Evolutionary conservation across 352 stramenopile species (phyloP).

Genomic region (Albugo candida): DNA sequence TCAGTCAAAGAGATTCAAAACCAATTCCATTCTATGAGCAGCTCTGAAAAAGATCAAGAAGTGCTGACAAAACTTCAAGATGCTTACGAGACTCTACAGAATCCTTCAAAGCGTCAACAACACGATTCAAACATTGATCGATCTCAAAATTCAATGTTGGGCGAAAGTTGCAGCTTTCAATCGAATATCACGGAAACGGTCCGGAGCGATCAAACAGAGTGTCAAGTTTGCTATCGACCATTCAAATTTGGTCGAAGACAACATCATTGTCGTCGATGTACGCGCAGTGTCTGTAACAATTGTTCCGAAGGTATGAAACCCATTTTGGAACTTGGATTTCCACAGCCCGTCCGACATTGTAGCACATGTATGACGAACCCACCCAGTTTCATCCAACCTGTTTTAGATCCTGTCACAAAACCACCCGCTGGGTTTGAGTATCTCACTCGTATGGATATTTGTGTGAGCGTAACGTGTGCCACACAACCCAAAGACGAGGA

Average conservation of each 20-base stretch:
- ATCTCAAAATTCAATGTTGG: conserved; percentile 8
- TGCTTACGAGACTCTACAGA: conserved; percentile 51
- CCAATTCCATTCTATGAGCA: conserved; percentile 53
- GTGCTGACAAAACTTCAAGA: conserved; percentile 62
- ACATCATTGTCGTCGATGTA: conserved; percentile 72
- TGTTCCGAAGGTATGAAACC: conserved; percentile 68
- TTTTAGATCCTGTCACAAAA: conserved; percentile 59
- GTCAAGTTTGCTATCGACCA: conserved; percentile 72
- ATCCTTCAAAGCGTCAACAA: conserved; percentile 25
- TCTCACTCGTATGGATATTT: conserved; percentile 66
- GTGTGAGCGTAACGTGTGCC: conserved; percentile 28
- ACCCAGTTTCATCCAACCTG: conserved; percentile 55
- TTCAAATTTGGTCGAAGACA: conserved; percentile 70
- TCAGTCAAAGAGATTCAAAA: conserved; percentile 50
- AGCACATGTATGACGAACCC: conserved; percentile 58
- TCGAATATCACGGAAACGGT: conserved; percentile 36
- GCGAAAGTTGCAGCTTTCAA: conserved; percentile 10
- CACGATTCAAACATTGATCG: conserved; percentile 42
- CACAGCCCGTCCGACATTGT: conserved; percentile 57
- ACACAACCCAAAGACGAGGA: conserved; percentile 23
- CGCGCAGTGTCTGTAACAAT: conserved; percentile 65
- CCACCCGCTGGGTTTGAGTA: conserved; percentile 69
- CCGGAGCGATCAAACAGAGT: conserved; percentile 71
- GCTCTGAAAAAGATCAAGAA: conserved; percentile 37
- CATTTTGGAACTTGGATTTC: conserved; percentile 66